These are phyloP conservation scores for Camellia lanceoleosa DNA, from an alignment of 148 eudicot species.

Conservation along the genomic window DNA sequence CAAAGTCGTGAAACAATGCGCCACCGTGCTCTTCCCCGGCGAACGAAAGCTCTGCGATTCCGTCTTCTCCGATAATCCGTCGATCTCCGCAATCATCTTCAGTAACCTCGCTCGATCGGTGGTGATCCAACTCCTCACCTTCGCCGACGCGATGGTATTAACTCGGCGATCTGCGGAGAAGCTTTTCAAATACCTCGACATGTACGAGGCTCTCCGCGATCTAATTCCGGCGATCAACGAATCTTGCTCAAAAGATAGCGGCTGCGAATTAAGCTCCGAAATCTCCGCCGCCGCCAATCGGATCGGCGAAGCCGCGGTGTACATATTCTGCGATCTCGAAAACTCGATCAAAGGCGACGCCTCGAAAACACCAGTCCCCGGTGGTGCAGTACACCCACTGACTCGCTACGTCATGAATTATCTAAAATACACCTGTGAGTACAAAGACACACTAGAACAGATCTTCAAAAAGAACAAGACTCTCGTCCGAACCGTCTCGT, in stretches of 20 bases:
- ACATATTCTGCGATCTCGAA: conserved; percentile 66
- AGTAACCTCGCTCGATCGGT: conserved; percentile 43
- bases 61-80: conserved; percentile 33
- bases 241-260: conserved; percentile 22
- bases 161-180: conserved; percentile 65
- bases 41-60: conserved; percentile 43
- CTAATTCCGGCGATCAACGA: conserved; percentile 26
- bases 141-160: conserved; percentile 62
- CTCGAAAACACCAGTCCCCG: conserved; percentile 56
- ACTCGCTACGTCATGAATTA: conserved; percentile 89
- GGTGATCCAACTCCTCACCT: conserved; percentile 54
- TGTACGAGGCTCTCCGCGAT: conserved; percentile 56
- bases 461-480: conserved; percentile 43
- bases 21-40: conserved; percentile 39
- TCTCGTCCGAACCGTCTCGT: conserved; percentile 7
- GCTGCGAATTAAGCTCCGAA: conserved; percentile 41
- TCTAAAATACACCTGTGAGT: conserved; percentile 65
- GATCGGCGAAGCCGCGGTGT: conserved; percentile 57
- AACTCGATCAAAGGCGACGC: conserved; percentile 61
- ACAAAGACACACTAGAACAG: conserved; percentile 52
- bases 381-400: conserved; percentile 84
- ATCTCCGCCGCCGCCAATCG: conserved; percentile 34
- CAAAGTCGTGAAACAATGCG: conserved; percentile 42
- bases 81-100: conserved; percentile 22
- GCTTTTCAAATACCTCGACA: conserved; percentile 75